phyloP scores from a whole-genome alignment of 148 eudicot genomes.

The Rhododendron kiyosumense region DNA sequence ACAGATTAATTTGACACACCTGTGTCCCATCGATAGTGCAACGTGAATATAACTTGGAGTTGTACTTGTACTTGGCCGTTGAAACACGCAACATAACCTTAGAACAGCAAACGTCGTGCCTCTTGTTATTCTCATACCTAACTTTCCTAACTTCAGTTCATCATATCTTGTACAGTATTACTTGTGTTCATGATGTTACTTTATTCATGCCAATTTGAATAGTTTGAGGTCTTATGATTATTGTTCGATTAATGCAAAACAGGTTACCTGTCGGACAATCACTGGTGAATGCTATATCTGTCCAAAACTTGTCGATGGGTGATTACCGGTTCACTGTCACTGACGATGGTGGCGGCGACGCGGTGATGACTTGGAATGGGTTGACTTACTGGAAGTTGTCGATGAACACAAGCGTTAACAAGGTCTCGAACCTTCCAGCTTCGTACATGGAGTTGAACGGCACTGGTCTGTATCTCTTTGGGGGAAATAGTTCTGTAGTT shows the following conservation, averaged over 20 bases:
- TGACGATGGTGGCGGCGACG: slow-evolving; percentile 25
- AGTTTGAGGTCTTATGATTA: too few species aligned
- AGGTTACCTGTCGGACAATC: slow-evolving; percentile 27
- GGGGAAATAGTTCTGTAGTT: slow-evolving; percentile 33
- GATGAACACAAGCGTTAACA: slow-evolving; percentile 27
- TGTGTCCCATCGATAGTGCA: too few species aligned
- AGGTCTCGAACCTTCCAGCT: slow-evolving; percentile 34
- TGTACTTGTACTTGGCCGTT: too few species aligned
- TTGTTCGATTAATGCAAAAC: slow-evolving; percentile 12
- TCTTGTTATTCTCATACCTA: too few species aligned
- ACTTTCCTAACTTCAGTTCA: too few species aligned
- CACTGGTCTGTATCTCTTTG: slow-evolving; percentile 47
- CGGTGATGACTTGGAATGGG: slow-evolving; percentile 46
- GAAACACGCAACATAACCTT: too few species aligned
- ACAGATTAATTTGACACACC: too few species aligned
- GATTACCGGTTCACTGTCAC: slow-evolving; percentile 43
- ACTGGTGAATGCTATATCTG: slow-evolving; percentile 32
- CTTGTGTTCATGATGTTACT: too few species aligned
- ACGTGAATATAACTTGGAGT: too few species aligned
- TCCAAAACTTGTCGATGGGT: slow-evolving; percentile 26
- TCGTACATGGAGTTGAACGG: slow-evolving; percentile 38
- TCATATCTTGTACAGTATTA: too few species aligned
- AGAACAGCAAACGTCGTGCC: too few species aligned
- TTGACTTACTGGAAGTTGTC: slow-evolving; percentile 51
- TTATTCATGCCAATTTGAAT: too few species aligned